These are phyloP conservation scores for Tripidium arundinaceum DNA, from an alignment of 202 grass and related monocot species.

Conservation along the genomic window DNA sequence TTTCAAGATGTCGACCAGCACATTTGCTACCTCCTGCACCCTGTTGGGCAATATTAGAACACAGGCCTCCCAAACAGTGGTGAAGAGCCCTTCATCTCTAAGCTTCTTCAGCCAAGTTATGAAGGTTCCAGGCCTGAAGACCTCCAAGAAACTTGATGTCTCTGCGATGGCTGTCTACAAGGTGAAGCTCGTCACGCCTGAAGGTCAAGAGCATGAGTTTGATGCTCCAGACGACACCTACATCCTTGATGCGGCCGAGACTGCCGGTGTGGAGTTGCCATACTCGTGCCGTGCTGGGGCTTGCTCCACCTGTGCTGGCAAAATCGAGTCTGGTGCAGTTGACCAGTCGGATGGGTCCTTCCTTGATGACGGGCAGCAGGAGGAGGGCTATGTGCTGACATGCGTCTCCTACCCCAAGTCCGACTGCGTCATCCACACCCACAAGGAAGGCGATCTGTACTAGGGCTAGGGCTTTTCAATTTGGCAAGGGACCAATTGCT, in stretches of 20 bases:
- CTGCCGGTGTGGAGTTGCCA: slow-evolving; percentile 66
- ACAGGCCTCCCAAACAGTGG: background rate
- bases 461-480: slow-evolving; percentile 15
- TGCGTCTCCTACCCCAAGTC: slow-evolving; percentile 80
- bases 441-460: slow-evolving; percentile 91
- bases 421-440: slow-evolving; percentile 84
- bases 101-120: slow-evolving; percentile 39
- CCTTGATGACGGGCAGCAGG: slow-evolving; percentile 69
- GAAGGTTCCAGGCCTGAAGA: slow-evolving; percentile 38
- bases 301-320: slow-evolving; percentile 78
- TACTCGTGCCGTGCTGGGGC: slow-evolving; percentile 84
- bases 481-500: background rate
- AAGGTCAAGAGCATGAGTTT: slow-evolving; percentile 61
- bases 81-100: slow-evolving; percentile 36
- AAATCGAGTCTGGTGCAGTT: slow-evolving; percentile 43
- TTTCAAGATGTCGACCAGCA: slow-evolving; percentile 56
- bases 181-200: slow-evolving; percentile 61
- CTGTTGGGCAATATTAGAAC: slow-evolving; percentile 45
- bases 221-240: slow-evolving; percentile 81
- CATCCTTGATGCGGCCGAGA: slow-evolving; percentile 75
- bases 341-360: slow-evolving; percentile 93
- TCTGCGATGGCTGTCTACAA: slow-evolving; percentile 72
- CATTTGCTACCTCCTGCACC: slow-evolving; percentile 37
- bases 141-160: slow-evolving; percentile 42
- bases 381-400: slow-evolving; percentile 71